Conservation (phyloP, 371 early-diverging fungal species). For the Saksenaea vasiformis region DNA sequence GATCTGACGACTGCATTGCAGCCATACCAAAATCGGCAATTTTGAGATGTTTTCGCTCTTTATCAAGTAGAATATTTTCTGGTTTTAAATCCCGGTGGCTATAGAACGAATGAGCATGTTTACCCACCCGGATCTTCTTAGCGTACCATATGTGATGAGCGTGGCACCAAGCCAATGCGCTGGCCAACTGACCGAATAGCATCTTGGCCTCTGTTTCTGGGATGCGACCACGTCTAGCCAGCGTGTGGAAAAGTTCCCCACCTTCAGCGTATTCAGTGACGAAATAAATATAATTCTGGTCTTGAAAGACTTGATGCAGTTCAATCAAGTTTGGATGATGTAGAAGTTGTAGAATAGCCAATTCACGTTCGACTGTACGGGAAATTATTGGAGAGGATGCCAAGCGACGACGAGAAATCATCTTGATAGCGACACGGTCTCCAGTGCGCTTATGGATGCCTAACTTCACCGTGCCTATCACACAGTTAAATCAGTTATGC, state of each 20-base stretch:
- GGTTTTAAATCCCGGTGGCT: constrained; percentile 98
- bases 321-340: constrained; percentile 68
- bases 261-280: constrained; percentile 44
- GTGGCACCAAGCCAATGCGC: constrained; percentile 94
- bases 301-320: constrained; percentile 68
- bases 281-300: constrained; percentile 37
- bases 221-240: constrained; percentile 24
- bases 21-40: constrained; percentile 90
- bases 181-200: constrained; percentile 92
- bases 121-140: not conserved
- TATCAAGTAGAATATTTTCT: constrained; percentile 91
- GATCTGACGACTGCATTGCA: constrained; percentile 62
- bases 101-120: not conserved
- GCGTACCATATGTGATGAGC: constrained; percentile 45
- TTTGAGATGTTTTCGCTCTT: constrained; percentile 65
- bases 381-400: constrained; percentile 42
- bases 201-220: constrained; percentile 79
- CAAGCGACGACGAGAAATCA: constrained; percentile 36
- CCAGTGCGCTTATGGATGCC: constrained; percentile 40
- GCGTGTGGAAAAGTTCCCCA: constrained; percentile 37
- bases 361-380: constrained; percentile 66
- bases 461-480: constrained; percentile 38
- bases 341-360: constrained; percentile 71
- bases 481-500: not conserved
- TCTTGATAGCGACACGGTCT: constrained; percentile 44